Evolutionary conservation across 352 stramenopile species (phyloP).

Genomic region (Bremia lactucae): DNA sequence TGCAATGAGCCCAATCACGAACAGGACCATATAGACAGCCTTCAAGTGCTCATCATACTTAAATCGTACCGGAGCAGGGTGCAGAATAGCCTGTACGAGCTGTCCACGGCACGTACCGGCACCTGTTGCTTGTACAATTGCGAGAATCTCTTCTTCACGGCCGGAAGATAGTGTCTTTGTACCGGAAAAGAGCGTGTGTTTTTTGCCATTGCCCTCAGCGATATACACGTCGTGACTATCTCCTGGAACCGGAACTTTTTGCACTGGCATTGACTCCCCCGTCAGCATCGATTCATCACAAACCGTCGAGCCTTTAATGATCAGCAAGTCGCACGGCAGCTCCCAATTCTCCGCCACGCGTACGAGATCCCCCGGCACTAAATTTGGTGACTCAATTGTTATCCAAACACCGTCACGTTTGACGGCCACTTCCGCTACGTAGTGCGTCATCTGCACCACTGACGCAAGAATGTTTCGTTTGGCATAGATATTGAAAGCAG

Average conservation of each 20-base stretch:
- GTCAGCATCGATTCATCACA: constrained; percentile 72
- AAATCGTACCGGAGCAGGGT: constrained; percentile 77
- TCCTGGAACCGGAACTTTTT: constrained; percentile 61
- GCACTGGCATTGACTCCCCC: constrained; percentile 79
- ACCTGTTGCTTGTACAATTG: constrained; percentile 71
- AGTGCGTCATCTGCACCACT: constrained; percentile 55
- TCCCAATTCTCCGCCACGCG: constrained; percentile 54
- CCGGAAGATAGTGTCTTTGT: constrained; percentile 64
- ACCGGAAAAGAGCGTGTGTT: constrained; percentile 83
- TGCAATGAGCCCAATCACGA: constrained; percentile 62
- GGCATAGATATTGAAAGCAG: constrained; percentile 51
- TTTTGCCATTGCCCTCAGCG: constrained; percentile 50
- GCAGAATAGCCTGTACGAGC: constrained; percentile 81
- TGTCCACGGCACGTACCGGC: constrained; percentile 80
- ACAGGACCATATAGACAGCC: constrained; percentile 69
- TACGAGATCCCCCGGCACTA: constrained; percentile 65
- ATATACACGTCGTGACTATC: constrained; percentile 46
- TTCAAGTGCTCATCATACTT: constrained; percentile 89
- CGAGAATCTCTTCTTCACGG: constrained; percentile 51
- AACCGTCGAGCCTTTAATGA: constrained; percentile 55
- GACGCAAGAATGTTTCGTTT: constrained; percentile 48
- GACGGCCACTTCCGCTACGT: constrained; percentile 55
- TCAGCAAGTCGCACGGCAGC: constrained; percentile 58
- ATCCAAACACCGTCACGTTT: constrained; percentile 42
- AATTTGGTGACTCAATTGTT: constrained; percentile 31